These are phyloP conservation scores for Periconia sp. DNA, from an alignment of 2,329 filamentous ascomycete genomes.

Conservation along the genomic window DNA sequence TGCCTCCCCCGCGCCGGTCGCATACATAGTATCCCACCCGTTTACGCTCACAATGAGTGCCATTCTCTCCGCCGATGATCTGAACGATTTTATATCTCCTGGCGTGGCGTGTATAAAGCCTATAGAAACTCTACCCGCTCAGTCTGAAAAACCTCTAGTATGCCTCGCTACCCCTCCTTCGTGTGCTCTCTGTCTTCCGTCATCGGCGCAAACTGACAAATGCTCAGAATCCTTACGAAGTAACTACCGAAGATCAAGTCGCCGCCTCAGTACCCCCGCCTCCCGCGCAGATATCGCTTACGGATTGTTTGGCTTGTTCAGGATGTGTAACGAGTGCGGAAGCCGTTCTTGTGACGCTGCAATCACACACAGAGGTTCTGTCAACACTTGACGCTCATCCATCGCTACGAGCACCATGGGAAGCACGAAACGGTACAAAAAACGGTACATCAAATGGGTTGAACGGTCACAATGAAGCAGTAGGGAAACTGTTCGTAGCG, in stretches of 20 bases:
- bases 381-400: constrained; percentile 70
- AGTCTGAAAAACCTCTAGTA: constrained; percentile 52
- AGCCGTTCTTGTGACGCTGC: constrained; percentile 91
- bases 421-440: constrained; percentile 27
- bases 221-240: constrained; percentile 69
- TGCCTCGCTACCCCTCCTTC: constrained; percentile 8
- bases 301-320: constrained; percentile 95
- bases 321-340: constrained; percentile 97
- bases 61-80: constrained; percentile 92
- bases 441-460: constrained; percentile 12
- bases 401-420: constrained; percentile 44
- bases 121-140: constrained; percentile 79
- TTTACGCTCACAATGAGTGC: constrained; percentile 72
- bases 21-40: constrained; percentile 8
- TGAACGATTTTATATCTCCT: constrained; percentile 98
- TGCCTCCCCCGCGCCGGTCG: neutral
- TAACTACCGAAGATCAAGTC: constrained; percentile 86
- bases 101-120: constrained; percentile 98
- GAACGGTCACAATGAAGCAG: constrained; percentile 24
- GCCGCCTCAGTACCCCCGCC: constrained; percentile 57
- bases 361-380: constrained; percentile 91
- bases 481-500: constrained; percentile 82
- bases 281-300: constrained; percentile 90
- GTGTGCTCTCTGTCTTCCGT: neutral
- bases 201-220: constrained; percentile 29